phyloP scores from a whole-genome alignment of 1,284 basidiomycete genomes.

The Pseudozyma hubeiensis region DNA sequence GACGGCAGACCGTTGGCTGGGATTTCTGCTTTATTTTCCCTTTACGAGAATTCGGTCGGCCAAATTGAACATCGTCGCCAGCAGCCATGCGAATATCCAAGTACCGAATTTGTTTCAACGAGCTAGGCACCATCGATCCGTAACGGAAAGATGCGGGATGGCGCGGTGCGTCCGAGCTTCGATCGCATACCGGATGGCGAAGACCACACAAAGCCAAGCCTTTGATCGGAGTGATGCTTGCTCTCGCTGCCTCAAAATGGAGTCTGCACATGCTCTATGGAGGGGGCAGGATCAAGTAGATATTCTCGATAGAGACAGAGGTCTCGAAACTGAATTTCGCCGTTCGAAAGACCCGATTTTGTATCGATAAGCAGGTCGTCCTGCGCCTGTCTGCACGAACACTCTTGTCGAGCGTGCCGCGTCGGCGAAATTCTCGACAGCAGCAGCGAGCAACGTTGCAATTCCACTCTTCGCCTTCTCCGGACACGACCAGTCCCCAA shows the following conservation, averaged over 20 bases:
- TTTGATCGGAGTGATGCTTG: no score
- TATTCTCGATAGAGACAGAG: background rate
- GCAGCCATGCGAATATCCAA: no score
- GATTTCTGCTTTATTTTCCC: background rate
- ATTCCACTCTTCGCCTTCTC: conserved; percentile 7
- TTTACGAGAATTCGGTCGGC: background rate
- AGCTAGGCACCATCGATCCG: no score
- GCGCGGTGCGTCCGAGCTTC: no score
- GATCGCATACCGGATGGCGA: no score
- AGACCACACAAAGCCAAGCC: no score
- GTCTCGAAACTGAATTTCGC: background rate
- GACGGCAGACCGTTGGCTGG: conserved; percentile 1
- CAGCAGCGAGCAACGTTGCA: background rate
- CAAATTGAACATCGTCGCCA: background rate
- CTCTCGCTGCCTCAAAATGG: no score
- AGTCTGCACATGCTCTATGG: no score
- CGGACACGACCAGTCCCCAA: conserved; percentile 31
- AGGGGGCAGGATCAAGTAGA: background rate
- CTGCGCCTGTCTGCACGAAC: background rate
- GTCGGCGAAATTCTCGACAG: background rate
- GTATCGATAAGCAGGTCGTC: background rate
- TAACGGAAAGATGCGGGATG: no score
- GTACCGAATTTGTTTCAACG: no score
- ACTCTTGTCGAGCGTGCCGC: background rate
- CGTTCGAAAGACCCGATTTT: background rate